Percentiles rank a stretch among this genome's conserved stretches.
phyloP scores from a whole-genome alignment of 306 rosid genomes.

The Rosa chinensis region DNA sequence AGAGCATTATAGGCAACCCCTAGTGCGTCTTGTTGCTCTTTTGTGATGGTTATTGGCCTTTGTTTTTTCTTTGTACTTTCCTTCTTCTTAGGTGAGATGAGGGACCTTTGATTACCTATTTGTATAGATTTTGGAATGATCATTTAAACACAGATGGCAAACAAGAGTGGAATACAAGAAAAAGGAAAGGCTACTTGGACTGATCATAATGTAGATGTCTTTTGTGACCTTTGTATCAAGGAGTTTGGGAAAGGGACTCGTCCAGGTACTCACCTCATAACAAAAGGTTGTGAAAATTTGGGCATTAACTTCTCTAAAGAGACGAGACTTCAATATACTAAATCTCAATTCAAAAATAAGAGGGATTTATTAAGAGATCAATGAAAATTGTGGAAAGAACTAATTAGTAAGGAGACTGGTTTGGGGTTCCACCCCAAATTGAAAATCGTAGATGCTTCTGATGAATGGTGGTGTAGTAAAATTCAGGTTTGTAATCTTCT shows the following conservation, averaged over 20 bases:
- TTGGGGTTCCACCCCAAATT: neutral
- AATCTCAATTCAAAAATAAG: neutral
- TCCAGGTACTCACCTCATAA: neutral
- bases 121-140: neutral
- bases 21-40: too few species aligned
- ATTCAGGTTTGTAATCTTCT: neutral
- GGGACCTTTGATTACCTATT: neutral
- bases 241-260: neutral
- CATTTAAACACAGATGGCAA: neutral
- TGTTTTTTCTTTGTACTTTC: too few species aligned
- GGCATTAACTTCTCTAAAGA: neutral
- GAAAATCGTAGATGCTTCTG: constrained; percentile 2
- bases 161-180: neutral
- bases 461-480: constrained; percentile 14
- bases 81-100: neutral
- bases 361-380: neutral
- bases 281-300: neutral
- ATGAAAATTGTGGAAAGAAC: constrained; percentile 15
- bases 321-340: neutral
- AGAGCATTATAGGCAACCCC: neutral
- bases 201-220: neutral
- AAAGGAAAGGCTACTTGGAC: neutral
- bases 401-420: neutral
- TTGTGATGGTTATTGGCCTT: too few species aligned
- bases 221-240: neutral